A percentile compares a stretch with the other conserved stretches of the same genome.
Conservation (phyloP, 345 rosid species). For the Limnanthes douglasii region DNA sequence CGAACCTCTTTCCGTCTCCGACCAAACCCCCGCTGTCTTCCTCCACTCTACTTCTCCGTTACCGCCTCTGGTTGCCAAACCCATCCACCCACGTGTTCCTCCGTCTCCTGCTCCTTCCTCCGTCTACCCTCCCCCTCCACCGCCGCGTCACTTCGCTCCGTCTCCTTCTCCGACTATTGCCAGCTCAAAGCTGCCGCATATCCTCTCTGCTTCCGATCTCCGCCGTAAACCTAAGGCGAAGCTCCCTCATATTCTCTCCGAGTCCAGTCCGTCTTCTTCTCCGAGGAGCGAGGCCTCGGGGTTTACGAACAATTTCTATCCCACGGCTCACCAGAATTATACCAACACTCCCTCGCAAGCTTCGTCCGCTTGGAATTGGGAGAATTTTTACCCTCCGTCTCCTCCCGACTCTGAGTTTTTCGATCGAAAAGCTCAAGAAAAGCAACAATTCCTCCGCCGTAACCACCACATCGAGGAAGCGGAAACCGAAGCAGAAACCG, state of each 20-base stretch:
- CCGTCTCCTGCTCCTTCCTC: slow-evolving; percentile 33
- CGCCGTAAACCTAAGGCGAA: slow-evolving; percentile 26
- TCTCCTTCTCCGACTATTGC: slow-evolving; percentile 32
- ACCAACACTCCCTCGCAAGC: slow-evolving; percentile 73
- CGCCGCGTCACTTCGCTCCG: slow-evolving; percentile 13
- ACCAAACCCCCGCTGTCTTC: slow-evolving; percentile 73
- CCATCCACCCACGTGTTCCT: slow-evolving; percentile 23
- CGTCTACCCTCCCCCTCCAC: slow-evolving; percentile 24
- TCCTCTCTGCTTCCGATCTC: slow-evolving; percentile 24
- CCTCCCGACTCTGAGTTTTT: slow-evolving; percentile 92
- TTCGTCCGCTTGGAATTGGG: slow-evolving; percentile 98
- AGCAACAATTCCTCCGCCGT: slow-evolving; percentile 7
- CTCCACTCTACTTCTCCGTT: slow-evolving; percentile 26
- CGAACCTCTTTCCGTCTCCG: slow-evolving; percentile 65
- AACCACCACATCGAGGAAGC: slow-evolving; percentile 13
- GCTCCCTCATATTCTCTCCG: slow-evolving; percentile 86
- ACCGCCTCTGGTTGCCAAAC: slow-evolving; percentile 8
- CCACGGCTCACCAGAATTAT: slow-evolving; percentile 68
- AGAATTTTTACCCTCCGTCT: slow-evolving; percentile 84
- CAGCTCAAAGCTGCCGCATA: slow-evolving; percentile 33
- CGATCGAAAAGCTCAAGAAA: slow-evolving; percentile 24
- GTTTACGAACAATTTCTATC: slow-evolving; percentile 29
- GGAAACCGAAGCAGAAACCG: slow-evolving; percentile 24
- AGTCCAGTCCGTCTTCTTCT: slow-evolving; percentile 62
- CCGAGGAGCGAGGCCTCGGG: slow-evolving; percentile 43